Evolutionary conservation across 352 stramenopile species (phyloP), one percentile per base, ranked within the genome.

Genomic region (Aphanomyces cochlioides): DNA sequence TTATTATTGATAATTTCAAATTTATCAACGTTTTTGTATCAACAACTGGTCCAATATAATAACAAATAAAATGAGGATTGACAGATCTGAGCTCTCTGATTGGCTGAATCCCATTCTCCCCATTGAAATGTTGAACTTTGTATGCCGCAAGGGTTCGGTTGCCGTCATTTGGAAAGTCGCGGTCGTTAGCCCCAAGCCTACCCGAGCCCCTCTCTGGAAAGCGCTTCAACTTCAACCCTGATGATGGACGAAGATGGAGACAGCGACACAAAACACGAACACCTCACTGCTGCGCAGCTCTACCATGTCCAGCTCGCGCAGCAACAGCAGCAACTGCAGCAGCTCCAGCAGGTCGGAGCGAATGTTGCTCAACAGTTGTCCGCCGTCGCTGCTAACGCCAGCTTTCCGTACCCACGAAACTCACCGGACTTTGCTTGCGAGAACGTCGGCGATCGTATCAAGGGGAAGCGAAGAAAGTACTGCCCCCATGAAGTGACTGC

Each of bases 401-500:
- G 19, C 54, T 70, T 70, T 58, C 64, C 82, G 21, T 89, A 90
- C 50, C 79, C 81, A 13, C 83, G 83, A 34, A 91, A 91, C 28
- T 89, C 81, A 17, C 81, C 83, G 0, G 84, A 92, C 66, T 92
- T 90, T 67, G 85, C 82, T 0, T 93, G 85, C 56, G 85, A 91
- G 71, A 91, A 93, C 66, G 84, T 93, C 5, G 85, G 85, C 39
- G 85, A 91, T 53, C 83, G 85, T n/a, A 79, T 93, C 13, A 93
- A 93, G 47, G 85, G 85, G 56, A 93, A 93, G 73, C 78, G 85
- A 39, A 70, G 85, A 28, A 93, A 93, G 65, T 93, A 93, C 63
- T 93, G 85, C 73, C 85, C 85, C 3, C 85, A 93, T 47, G 85
- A 93, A 79, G 85, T 93, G 8, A 93, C 85, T n/a, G 85, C 85